phyloP scores from a whole-genome alignment of 2,329 filamentous ascomycete genomes.

The Fusarium sp. region DNA sequence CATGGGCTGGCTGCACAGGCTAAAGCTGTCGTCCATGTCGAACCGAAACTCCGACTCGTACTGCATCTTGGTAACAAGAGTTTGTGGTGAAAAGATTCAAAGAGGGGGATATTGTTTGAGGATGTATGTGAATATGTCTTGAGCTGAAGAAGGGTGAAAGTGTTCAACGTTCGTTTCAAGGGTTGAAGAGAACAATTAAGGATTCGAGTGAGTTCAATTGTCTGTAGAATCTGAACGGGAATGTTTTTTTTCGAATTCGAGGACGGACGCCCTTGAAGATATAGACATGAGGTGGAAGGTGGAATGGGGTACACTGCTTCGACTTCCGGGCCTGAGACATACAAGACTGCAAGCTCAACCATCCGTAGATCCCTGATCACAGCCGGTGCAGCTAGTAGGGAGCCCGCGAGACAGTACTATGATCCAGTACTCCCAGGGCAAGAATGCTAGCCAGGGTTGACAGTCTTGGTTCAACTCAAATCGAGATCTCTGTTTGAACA shows the following conservation, averaged over 20 bases:
- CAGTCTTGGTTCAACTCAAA: slow-evolving; percentile 20
- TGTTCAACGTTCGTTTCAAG: slow-evolving; percentile 33
- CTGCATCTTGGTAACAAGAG: slow-evolving; percentile 49
- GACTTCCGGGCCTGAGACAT: slow-evolving; percentile 51
- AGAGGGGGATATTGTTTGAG: slow-evolving; percentile 11
- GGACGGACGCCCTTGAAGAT: slow-evolving; percentile 55
- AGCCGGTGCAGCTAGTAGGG: slow-evolving; percentile 45
- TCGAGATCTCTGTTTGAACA: slow-evolving; percentile 44
- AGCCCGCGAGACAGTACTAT: slow-evolving; percentile 51
- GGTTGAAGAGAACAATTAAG: slow-evolving; percentile 31
- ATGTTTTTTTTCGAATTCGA: slow-evolving; percentile 49
- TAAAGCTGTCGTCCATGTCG: slow-evolving; percentile 56
- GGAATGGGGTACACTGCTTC: slow-evolving; percentile 52
- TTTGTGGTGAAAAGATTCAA: slow-evolving; percentile 13
- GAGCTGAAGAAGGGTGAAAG: slow-evolving; percentile 30
- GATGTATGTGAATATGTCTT: slow-evolving; percentile 27
- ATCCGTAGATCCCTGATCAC: slow-evolving; percentile 47
- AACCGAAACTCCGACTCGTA: slow-evolving; percentile 54
- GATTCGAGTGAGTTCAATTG: slow-evolving; percentile 21
- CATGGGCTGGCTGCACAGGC: slow-evolving; percentile 52
- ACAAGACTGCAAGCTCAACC: slow-evolving; percentile 50
- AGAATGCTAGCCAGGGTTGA: slow-evolving; percentile 49
- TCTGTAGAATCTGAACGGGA: slow-evolving; percentile 49
- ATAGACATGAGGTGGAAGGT: slow-evolving; percentile 54
- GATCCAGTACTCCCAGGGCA: slow-evolving; percentile 39